phyloP scores from a whole-genome alignment of 345 rosid species.

The Eutrema yunnanense region DNA sequence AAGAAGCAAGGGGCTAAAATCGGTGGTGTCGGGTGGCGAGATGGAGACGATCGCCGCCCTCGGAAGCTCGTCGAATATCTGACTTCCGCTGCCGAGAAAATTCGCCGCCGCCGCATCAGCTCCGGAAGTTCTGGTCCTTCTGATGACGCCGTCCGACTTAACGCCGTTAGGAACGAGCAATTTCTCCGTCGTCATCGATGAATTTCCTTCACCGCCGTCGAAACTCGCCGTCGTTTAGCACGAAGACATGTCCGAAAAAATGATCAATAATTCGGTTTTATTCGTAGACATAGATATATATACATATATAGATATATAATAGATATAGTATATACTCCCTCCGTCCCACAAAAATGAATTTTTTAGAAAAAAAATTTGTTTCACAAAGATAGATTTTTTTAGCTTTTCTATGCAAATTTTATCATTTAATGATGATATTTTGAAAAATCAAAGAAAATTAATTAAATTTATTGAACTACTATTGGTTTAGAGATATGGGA shows the following conservation, averaged over 20 bases:
- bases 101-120: not conserved
- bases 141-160: conserved; percentile 28
- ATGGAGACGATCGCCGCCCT: conserved; percentile 61
- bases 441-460: too few relatives aligned
- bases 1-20: conserved; percentile 81
- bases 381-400: too few relatives aligned
- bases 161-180: conserved; percentile 38
- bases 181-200: conserved; percentile 48
- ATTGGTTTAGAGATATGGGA: too few relatives aligned
- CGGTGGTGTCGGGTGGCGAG: conserved; percentile 67
- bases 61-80: conserved; percentile 69
- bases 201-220: not conserved
- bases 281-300: too few relatives aligned
- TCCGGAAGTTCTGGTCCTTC: conserved; percentile 13
- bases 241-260: conserved; percentile 2
- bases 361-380: too few relatives aligned
- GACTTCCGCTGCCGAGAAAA: not conserved
- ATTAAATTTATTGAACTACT: too few relatives aligned
- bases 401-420: too few relatives aligned
- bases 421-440: too few relatives aligned
- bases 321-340: not conserved
- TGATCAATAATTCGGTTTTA: not conserved
- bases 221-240: conserved; percentile 15
- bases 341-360: too few relatives aligned
- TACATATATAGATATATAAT: not conserved